Conservation (phyloP, 495 filamentous ascomycete species). For the Cudoniella acicularis region DNA sequence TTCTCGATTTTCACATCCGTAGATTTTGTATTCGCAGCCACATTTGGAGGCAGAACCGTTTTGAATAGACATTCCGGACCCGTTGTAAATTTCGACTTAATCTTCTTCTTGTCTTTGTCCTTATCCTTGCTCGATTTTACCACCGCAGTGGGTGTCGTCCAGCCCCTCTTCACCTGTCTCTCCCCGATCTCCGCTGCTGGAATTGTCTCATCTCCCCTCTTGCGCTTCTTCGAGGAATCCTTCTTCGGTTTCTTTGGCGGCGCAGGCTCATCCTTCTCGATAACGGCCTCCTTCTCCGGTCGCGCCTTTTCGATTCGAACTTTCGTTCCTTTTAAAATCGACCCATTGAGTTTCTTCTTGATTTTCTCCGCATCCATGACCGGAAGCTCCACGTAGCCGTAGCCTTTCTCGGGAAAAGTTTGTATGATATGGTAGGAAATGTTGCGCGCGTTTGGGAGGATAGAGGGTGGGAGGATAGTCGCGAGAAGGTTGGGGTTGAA, state of each 20-base stretch:
- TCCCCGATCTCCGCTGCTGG: conserved; percentile 69
- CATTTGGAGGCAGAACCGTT: conserved; percentile 67
- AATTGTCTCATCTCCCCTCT: conserved; percentile 58
- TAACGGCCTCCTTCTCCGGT: conserved; percentile 31
- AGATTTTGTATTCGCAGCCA: conserved; percentile 28
- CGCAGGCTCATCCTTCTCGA: conserved; percentile 37
- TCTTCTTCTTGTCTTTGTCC: conserved; percentile 52
- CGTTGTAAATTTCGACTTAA: conserved; percentile 73
- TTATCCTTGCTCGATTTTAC: conserved; percentile 32
- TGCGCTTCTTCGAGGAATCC: conserved; percentile 57
- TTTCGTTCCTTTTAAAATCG: conserved; percentile 79
- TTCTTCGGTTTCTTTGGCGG: conserved; percentile 34
- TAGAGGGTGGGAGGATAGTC: conserved; percentile 61
- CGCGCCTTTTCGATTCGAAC: conserved; percentile 77
- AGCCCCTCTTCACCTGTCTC: conserved; percentile 83
- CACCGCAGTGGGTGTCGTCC: conserved; percentile 52
- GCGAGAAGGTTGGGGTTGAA: conserved; percentile 67
- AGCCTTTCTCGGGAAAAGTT: conserved; percentile 84
- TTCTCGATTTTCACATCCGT: conserved; percentile 38
- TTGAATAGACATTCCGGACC: conserved; percentile 78
- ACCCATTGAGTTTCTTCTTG: conserved; percentile 88
- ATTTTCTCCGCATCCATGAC: conserved; percentile 78
- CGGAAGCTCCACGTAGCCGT: conserved; percentile 85
- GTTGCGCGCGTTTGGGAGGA: conserved; percentile 63
- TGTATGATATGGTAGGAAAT: conserved; percentile 80